Evolutionary conservation across 495 filamentous ascomycete species (phyloP), one percentile per base, ranked within the genome.

Genomic region (Thozetella sp.): DNA sequence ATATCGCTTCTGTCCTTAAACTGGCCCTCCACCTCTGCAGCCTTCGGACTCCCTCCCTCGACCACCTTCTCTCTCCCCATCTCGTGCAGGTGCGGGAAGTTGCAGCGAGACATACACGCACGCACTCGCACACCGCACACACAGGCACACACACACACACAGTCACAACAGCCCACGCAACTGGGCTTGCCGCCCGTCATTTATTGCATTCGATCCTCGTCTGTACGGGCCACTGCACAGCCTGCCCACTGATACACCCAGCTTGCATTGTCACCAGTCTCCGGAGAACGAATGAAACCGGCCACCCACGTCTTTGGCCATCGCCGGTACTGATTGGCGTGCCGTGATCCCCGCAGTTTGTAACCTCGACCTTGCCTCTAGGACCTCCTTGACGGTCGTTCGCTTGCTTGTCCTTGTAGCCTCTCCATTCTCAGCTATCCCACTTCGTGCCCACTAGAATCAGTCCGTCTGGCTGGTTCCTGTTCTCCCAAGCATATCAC

Each of bases 341-440:
- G 43, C 4, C 11, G 30, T 17, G 17, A n/a, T 48, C 43, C 11
- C 43, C n/a, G 20, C 43, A n/a, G 43, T 19, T n/a, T 15, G 43
- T 48, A 48, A 48, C 43, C 43, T 48, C 43, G 43, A 15, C n/a
- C 43, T 48, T 11, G 43, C n/a, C n/a, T n/a, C n/a, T 48, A 4
- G 43, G 3, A 15, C 43, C 10, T 19, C 4, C n/a, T 48, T 9
- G 43, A 48, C n/a, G 43, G 9, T 48, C 43, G n/a, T n/a, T 48
- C 43, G n/a, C 43, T 48, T 20, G 43, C 43, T 19, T 10, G 43
- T 19, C 43, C 43, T n/a, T 48, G 43, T 48, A 20, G 43, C 43
- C 43, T 48, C 30, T 48, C 43, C 43, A n/a, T 48, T 48, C 20
- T 37, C 30, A 20, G 43, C 43, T 48, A 48, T 48, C n/a, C 43